A percentile compares a stretch with the other conserved stretches of the same genome.
phyloP scores from a whole-genome alignment of 768 basidiomycete species.

The Suillus ampliporus region DNA sequence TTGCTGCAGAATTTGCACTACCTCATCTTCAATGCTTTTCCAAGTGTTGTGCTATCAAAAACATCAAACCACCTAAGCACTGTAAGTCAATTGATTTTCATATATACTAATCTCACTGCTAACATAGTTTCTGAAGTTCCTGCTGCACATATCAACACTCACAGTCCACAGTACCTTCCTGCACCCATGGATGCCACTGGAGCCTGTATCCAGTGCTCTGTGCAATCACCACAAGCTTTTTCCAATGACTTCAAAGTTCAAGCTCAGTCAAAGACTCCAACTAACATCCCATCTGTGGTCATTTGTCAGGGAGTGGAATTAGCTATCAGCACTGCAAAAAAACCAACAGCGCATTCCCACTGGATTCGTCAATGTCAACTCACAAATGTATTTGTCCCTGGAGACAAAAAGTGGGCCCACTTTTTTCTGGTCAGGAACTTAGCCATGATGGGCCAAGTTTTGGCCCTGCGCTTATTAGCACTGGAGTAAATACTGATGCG shows the following conservation, averaged over 20 bases:
- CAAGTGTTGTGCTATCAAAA: constrained; percentile 9
- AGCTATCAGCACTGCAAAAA: too few species aligned
- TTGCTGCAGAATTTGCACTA: constrained; percentile 13
- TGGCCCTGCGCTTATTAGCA: constrained; percentile 11
- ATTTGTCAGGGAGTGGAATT: too few species aligned
- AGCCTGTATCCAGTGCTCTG: constrained; percentile 7
- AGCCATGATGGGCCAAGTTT: too few species aligned
- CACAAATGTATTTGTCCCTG: background rate
- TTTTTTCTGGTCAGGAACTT: too few species aligned
- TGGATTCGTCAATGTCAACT: background rate
- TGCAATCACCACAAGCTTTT: background rate
- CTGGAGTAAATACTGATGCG: constrained; percentile 15
- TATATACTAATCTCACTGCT: too few species aligned
- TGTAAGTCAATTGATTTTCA: too few species aligned
- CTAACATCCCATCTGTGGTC: too few species aligned
- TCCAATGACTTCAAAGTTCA: too few species aligned
- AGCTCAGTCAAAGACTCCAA: too few species aligned
- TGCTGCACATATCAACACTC: constrained; percentile 2
- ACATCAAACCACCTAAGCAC: too few species aligned
- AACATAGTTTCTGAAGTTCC: background rate
- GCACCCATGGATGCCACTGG: constrained; percentile 2
- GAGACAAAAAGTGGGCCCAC: too few species aligned
- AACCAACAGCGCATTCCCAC: background rate
- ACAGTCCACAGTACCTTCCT: background rate
- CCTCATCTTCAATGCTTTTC: constrained; percentile 9